A percentile compares a stretch with the other conserved stretches of the same genome.
These are phyloP conservation scores for Backusella mclennaniae DNA, from an alignment of 192 early-diverging fungal genomes.

Conservation along the genomic window DNA sequence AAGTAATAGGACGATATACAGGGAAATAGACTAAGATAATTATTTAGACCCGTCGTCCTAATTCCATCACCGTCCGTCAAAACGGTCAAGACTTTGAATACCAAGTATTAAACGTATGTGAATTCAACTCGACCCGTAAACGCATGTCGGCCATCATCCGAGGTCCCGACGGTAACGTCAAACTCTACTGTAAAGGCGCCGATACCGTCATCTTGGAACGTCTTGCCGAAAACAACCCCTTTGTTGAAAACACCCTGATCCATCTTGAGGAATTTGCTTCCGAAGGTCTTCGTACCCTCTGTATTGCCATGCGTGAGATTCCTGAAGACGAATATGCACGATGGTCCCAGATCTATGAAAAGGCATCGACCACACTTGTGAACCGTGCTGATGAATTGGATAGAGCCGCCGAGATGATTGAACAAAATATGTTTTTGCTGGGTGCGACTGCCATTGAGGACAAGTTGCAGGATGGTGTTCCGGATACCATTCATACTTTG, in stretches of 20 bases:
- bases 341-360: constrained; percentile 83
- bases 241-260: constrained; percentile 68
- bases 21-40: background rate
- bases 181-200: constrained; percentile 96
- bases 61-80: constrained; percentile 50
- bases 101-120: constrained; percentile 93
- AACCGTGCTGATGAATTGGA: constrained; percentile 88
- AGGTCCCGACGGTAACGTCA: constrained; percentile 71
- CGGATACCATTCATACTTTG: constrained; percentile 95
- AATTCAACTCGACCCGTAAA: constrained; percentile 98
- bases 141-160: constrained; percentile 95
- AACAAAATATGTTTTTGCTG: constrained; percentile 87
- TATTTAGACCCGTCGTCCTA: constrained; percentile 51
- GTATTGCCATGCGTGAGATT: constrained; percentile 93
- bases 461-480: constrained; percentile 96
- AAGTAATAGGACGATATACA: background rate
- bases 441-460: constrained; percentile 99
- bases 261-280: constrained; percentile 95
- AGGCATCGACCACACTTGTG: constrained; percentile 87
- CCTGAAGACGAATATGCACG: constrained; percentile 82
- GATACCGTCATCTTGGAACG: constrained; percentile 97
- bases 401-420: constrained; percentile 93
- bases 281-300: constrained; percentile 94
- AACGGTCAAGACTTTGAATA: constrained; percentile 61
- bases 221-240: constrained; percentile 70